Base-by-base conservation (phyloP, 768 basidiomycete genomes). In the Lanmaoa pseudosensibilis region DNA sequence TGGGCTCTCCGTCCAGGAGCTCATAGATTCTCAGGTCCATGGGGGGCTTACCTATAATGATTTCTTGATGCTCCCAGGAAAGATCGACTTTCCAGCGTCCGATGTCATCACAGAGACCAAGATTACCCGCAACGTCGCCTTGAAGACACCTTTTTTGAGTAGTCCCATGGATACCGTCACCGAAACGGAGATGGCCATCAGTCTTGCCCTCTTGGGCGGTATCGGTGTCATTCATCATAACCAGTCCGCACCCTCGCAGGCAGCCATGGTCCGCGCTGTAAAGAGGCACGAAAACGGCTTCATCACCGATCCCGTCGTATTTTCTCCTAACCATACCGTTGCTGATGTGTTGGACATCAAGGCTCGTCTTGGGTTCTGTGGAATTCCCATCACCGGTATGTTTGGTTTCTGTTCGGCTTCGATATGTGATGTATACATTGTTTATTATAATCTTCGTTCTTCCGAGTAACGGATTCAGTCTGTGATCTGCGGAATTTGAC, bases 81-180 rank as follows among this genome's bases (percentile, higher is more conserved):
- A 92, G 74, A 98, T 99, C 67, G 87, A 94, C 78, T 99, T 99
- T 73, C 79, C 89, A 12, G 90, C 92, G 1, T 80, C 81, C 16
- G 84, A 84, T 43, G 95, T 94, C 69, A 68, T 82, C 64, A 86
- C 92, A 3, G 93, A 98, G 77, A 89, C 85, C 65, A 84, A 81
- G 52, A 86, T 99, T 56, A 97, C 96, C 23, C 86, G 90, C 54
- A 97, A 97, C 64, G 91, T 98, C 65, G 76, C 79, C 41, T 80
- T 99, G 65, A 98, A 94, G 77, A 95, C 94, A 0, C 97, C 96
- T 0, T 96, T 99, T 76, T 79, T 98, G 79, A 96, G 93, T 72
- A 95, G 92, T 50, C 96, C 97, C 16, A 99, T 99, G 97, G 97
- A 99, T 77, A 99, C 97, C 44, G 97, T 98, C 64, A 98, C 97